Evolutionary conservation across 768 basidiomycete genomes (phyloP).

Genomic region (Pisolithus marmoratus): DNA sequence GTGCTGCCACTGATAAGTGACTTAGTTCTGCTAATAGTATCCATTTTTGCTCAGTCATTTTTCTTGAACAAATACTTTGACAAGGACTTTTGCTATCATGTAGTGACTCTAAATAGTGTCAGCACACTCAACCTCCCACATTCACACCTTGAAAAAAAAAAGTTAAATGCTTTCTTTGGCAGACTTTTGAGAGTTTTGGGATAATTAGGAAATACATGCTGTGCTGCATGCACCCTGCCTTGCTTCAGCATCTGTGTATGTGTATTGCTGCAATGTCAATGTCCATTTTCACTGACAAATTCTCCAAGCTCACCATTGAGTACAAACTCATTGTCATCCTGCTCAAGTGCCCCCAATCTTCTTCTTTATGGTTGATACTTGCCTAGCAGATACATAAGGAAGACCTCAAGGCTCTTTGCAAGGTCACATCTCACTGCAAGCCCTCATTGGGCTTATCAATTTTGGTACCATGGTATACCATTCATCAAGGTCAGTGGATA

Average conservation of each 20-base stretch:
- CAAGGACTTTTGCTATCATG: neutral
- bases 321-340: slow-evolving; percentile 90
- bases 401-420: slow-evolving; percentile 90
- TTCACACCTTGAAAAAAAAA: too few species aligned
- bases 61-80: slow-evolving; percentile 4
- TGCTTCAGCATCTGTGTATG: too few species aligned
- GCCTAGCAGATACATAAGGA: slow-evolving; percentile 83
- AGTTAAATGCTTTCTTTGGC: too few species aligned
- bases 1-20: neutral
- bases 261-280: too few species aligned
- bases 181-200: too few species aligned
- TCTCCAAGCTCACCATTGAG: slow-evolving; percentile 58
- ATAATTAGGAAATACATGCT: too few species aligned
- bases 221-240: too few species aligned
- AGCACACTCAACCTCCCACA: too few species aligned
- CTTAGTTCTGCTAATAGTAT: slow-evolving; percentile 3
- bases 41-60: slow-evolving; percentile 4
- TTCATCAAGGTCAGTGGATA: neutral
- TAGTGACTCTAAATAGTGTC: too few species aligned
- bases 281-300: too few species aligned
- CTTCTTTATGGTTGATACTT: slow-evolving; percentile 97
- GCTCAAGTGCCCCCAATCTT: slow-evolving; percentile 94
- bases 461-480: slow-evolving; percentile 89
- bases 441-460: slow-evolving; percentile 93
- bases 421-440: slow-evolving; percentile 88